Evolutionary conservation across 208 protist species (phyloP).

Genomic region (Leishmania lainsoni): DNA sequence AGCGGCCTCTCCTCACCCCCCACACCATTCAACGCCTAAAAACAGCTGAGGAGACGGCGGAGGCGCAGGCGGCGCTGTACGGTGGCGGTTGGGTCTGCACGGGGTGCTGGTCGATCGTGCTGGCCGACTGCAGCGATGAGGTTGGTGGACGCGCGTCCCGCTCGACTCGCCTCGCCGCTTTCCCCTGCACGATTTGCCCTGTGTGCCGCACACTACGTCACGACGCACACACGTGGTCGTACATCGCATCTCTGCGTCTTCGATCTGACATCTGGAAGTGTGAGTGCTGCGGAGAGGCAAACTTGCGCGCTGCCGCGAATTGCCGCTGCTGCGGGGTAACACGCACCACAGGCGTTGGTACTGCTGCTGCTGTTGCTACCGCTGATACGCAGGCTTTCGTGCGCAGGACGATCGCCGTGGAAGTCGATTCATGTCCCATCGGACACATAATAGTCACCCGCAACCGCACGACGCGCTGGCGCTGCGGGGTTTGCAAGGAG

Average conservation of each 20-base stretch:
- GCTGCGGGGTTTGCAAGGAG: constrained; percentile 58
- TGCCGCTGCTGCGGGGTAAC: constrained; percentile 49
- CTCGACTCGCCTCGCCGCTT: background rate
- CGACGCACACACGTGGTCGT: constrained; percentile 29
- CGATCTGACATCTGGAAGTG: constrained; percentile 44
- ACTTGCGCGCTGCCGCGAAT: constrained; percentile 3
- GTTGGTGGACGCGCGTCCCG: background rate
- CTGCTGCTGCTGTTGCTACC: background rate
- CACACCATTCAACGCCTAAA: constrained; percentile 13
- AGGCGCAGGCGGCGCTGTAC: constrained; percentile 34
- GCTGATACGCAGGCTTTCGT: background rate
- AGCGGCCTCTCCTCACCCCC: constrained; percentile 2
- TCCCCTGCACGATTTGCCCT: constrained; percentile 55
- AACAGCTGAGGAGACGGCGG: constrained; percentile 26
- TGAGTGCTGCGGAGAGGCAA: constrained; percentile 7
- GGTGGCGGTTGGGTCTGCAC: constrained; percentile 67
- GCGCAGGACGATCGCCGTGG: constrained; percentile 40
- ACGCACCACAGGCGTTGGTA: background rate
- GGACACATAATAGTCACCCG: constrained; percentile 61
- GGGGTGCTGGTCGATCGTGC: constrained; percentile 38
- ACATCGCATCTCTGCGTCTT: constrained; percentile 13
- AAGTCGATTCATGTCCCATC: constrained; percentile 36
- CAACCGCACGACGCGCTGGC: constrained; percentile 67
- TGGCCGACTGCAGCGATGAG: constrained; percentile 11
- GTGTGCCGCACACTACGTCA: constrained; percentile 58